These are phyloP conservation scores for Patellaria atrata DNA, from an alignment of 495 filamentous ascomycete genomes.

Conservation along the genomic window DNA sequence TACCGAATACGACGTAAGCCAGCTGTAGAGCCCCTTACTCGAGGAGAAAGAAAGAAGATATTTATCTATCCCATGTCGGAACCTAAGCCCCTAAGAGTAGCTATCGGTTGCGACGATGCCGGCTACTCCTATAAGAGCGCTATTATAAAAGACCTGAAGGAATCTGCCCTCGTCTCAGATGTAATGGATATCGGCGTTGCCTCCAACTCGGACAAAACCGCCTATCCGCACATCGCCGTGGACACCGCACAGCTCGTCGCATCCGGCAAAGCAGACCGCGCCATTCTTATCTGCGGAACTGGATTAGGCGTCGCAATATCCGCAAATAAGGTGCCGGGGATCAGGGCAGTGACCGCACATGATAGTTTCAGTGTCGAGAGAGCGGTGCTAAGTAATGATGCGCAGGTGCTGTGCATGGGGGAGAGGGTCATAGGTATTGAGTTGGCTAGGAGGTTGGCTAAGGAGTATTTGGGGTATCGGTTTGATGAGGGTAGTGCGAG, in stretches of 20 bases:
- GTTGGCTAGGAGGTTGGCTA: slow-evolving; percentile 58
- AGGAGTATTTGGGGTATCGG: slow-evolving; percentile 69
- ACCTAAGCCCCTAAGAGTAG: slow-evolving; percentile 34
- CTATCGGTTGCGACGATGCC: slow-evolving; percentile 56
- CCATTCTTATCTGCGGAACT: slow-evolving; percentile 76
- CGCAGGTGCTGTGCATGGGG: slow-evolving; percentile 79
- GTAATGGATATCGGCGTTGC: slow-evolving; percentile 59
- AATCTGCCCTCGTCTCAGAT: slow-evolving; percentile 49
- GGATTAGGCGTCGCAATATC: slow-evolving; percentile 74
- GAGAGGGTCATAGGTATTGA: slow-evolving; percentile 73
- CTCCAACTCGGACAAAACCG: slow-evolving; percentile 55
- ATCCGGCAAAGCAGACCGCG: slow-evolving; percentile 58
- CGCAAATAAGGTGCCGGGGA: slow-evolving; percentile 76
- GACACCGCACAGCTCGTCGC: slow-evolving; percentile 52
- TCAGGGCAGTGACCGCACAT: slow-evolving; percentile 76
- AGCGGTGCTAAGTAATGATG: slow-evolving; percentile 69
- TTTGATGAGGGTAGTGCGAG: slow-evolving; percentile 63
- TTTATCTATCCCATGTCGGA: no score
- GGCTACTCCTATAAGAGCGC: slow-evolving; percentile 66
- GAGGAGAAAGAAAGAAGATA: no score
- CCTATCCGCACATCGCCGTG: slow-evolving; percentile 70
- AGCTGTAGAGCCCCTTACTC: no score
- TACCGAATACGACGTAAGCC: no score
- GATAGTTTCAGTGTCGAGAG: slow-evolving; percentile 75
- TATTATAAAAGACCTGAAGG: slow-evolving; percentile 57